Percentiles rank a stretch among this genome's conserved stretches.
Conservation (phyloP, 1,139 yeast genomes). For the Sugiyamaella sp. region DNA sequence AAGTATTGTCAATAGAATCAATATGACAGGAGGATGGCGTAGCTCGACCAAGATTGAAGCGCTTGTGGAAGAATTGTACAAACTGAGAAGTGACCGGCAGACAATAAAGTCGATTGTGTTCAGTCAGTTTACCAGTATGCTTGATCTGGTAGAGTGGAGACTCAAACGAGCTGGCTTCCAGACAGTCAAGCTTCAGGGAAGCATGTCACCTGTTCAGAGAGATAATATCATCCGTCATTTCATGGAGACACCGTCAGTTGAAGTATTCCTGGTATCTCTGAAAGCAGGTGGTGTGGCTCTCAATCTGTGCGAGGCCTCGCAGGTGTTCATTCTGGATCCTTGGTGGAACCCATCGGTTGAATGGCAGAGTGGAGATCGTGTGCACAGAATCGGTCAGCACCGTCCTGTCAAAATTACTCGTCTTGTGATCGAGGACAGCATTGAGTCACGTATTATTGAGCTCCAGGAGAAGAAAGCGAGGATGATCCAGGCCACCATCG, state of each 20-base stretch:
- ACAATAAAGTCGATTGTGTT: conserved; percentile 95
- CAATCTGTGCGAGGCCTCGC: conserved; percentile 94
- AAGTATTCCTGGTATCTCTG: conserved; percentile 88
- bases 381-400: conserved; percentile 94
- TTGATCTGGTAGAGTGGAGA: conserved; percentile 95
- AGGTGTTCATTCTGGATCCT: conserved; percentile 91
- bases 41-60: conserved; percentile 97
- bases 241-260: conserved; percentile 89
- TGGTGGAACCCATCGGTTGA: conserved; percentile 99
- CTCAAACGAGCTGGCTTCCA: conserved; percentile 90
- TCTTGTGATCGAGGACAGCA: conserved; percentile 92
- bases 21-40: conserved; percentile 84
- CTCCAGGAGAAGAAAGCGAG: conserved; percentile 95
- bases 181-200: conserved; percentile 91
- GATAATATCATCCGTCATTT: conserved; percentile 88
- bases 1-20: conserved; percentile 86
- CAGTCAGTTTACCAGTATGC: conserved; percentile 95
- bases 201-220: conserved; percentile 94
- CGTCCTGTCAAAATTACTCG: conserved; percentile 94
- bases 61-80: conserved; percentile 86
- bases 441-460: conserved; percentile 93
- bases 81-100: conserved; percentile 78
- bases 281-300: conserved; percentile 99
- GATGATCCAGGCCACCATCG: conserved; percentile 96
- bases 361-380: conserved; percentile 98